phyloP scores from a whole-genome alignment of 148 eudicot genomes.

The Tetragonia tetragonoides region DNA sequence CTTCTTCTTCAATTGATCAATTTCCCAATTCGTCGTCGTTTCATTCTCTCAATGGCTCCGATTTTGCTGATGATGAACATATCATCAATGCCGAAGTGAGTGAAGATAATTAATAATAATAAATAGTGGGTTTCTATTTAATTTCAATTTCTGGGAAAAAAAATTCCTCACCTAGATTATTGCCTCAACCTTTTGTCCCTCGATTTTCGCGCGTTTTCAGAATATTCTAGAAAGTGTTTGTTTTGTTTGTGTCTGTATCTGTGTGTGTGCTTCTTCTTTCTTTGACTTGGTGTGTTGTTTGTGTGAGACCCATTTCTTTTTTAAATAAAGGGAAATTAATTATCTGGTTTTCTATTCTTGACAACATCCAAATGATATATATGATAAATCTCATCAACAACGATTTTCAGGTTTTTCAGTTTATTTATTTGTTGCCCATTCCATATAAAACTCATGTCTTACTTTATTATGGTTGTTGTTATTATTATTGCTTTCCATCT shows the following conservation, averaged over 20 bases:
- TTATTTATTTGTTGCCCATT: slow-evolving; percentile 6
- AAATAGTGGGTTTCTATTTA: not conserved
- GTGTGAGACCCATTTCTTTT: not conserved
- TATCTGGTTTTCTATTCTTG: slow-evolving; percentile 23
- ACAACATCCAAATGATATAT: slow-evolving; percentile 7
- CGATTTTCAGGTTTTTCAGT: slow-evolving; percentile 5
- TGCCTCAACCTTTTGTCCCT: slow-evolving; percentile 13
- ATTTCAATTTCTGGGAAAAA: slow-evolving; percentile 4
- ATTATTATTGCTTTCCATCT: slow-evolving; percentile 19
- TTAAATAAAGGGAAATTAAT: no score
- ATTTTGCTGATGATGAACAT: no score
- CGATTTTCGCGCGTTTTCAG: slow-evolving; percentile 53
- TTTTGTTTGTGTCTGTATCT: not conserved
- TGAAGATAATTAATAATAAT: not conserved
- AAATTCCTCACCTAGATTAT: slow-evolving; percentile 2
- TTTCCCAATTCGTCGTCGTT: slow-evolving; percentile 10
- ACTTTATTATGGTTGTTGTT: slow-evolving; percentile 1
- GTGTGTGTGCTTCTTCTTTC: slow-evolving; percentile 31
- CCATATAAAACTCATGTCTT: slow-evolving; percentile 21
- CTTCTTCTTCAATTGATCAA: slow-evolving; percentile 25
- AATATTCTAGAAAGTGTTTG: slow-evolving; percentile 24
- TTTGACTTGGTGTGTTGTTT: slow-evolving; percentile 38
- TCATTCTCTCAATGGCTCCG: slow-evolving; percentile 4
- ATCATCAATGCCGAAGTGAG: slow-evolving; percentile 21
- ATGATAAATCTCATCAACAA: not conserved